phyloP scores from a whole-genome alignment of 208 protist species.

The Trichomonas tenax region DNA sequence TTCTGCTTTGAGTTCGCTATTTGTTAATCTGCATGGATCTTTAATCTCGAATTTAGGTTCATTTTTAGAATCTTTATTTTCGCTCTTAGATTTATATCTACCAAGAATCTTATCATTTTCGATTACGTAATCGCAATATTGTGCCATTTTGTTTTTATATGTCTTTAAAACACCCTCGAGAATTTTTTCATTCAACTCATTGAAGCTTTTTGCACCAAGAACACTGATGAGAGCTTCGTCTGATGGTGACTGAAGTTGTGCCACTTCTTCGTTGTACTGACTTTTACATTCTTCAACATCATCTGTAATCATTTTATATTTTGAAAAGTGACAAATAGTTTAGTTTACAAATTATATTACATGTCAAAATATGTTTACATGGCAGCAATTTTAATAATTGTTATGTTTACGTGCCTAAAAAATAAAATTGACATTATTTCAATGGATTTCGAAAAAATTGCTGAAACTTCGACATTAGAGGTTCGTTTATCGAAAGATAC shows the following conservation, averaged over 20 bases:
- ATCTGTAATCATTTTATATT: too few relatives aligned
- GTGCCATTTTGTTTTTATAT: neutral
- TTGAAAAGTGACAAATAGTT: too few relatives aligned
- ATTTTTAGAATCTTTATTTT: neutral
- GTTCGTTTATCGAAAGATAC: neutral
- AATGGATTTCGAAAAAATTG: neutral
- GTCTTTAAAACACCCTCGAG: neutral
- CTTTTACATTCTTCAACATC: too few relatives aligned
- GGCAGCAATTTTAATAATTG: too few relatives aligned
- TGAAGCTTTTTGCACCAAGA: neutral
- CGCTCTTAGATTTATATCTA: neutral
- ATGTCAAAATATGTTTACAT: too few relatives aligned
- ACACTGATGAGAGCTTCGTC: neutral
- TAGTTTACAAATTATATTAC: too few relatives aligned
- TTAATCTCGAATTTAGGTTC: neutral
- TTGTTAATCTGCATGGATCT: neutral
- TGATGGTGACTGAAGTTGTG: neutral
- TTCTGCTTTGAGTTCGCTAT: neutral
- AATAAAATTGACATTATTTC: too few relatives aligned
- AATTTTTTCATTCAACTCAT: neutral
- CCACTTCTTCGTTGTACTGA: neutral
- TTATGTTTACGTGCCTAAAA: too few relatives aligned
- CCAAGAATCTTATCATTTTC: neutral
- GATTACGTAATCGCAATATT: neutral
- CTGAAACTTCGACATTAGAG: neutral